phyloP scores from a whole-genome alignment of 2,329 filamentous ascomycete species.

The Colletotrichum sublineola region DNA sequence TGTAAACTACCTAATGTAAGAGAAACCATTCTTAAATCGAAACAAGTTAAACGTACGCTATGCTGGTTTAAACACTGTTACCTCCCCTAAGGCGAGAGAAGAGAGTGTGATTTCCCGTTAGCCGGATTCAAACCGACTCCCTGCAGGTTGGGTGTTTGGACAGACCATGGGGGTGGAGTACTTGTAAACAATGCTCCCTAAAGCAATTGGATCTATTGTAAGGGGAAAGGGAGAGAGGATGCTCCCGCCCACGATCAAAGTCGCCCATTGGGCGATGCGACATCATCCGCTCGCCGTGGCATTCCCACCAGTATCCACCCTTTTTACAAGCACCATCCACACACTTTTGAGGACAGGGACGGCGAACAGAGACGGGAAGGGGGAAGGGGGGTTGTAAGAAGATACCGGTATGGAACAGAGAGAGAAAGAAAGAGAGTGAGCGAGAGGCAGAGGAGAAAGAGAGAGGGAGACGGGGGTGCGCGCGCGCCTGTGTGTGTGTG shows the following conservation, averaged over 20 bases:
- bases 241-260: constrained; percentile 28
- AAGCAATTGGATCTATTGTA: constrained; percentile 20
- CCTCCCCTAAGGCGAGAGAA: no score
- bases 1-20: no score
- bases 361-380: background rate
- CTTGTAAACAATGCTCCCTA: constrained; percentile 3
- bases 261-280: constrained; percentile 39
- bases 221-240: constrained; percentile 33
- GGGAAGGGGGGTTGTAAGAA: constrained; percentile 1
- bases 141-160: no score
- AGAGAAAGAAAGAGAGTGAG: background rate
- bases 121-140: no score
- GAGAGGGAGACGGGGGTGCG: background rate
- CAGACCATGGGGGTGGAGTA: background rate
- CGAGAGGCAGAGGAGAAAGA: background rate
- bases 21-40: no score
- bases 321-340: constrained; percentile 25
- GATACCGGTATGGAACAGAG: background rate
- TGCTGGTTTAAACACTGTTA: no score
- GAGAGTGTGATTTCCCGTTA: no score
- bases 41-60: no score
- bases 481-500: background rate
- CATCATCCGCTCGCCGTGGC: constrained; percentile 41
- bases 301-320: constrained; percentile 36
- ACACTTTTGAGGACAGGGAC: constrained; percentile 16